Evolutionary conservation across 768 basidiomycete genomes (phyloP).

Genomic region (Psilocybe cyanescens): DNA sequence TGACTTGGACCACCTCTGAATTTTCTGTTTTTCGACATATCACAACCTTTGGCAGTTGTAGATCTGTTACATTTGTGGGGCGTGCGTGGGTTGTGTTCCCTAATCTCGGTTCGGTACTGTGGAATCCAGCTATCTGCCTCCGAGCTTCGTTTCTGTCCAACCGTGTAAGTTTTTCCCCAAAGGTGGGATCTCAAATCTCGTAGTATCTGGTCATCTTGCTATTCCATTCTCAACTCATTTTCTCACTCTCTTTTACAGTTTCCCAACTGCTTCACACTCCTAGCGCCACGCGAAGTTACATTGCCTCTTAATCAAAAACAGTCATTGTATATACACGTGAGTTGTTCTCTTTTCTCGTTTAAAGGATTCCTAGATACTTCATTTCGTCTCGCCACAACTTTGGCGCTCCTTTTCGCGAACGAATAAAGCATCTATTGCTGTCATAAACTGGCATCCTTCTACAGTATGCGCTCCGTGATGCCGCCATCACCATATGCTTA

Average conservation of each 20-base stretch:
- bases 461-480: conserved; percentile 28
- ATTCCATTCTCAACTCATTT: conserved; percentile 19
- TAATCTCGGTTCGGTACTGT: conserved; percentile 10
- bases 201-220: not conserved
- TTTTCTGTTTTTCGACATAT: conserved; percentile 1
- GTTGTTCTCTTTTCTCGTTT: conserved; percentile 19
- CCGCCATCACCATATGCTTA: conserved; percentile 38
- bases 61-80: conserved; percentile 11
- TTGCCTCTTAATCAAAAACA: not conserved
- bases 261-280: conserved; percentile 24
- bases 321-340: conserved; percentile 27
- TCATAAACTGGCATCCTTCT: conserved; percentile 6
- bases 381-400: conserved; percentile 10
- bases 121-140: conserved; percentile 13
- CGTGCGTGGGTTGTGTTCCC: conserved; percentile 12
- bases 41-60: conserved; percentile 4
- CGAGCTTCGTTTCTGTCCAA: conserved; percentile 16
- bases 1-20: not conserved
- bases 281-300: conserved; percentile 24
- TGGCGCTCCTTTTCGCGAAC: conserved; percentile 4
- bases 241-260: conserved; percentile 22
- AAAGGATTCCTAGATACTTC: conserved; percentile 6
- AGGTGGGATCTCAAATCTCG: conserved; percentile 16
- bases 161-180: conserved; percentile 17
- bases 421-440: not conserved